Percentiles rank a stretch among this genome's conserved stretches.
phyloP scores from a whole-genome alignment of 1,284 basidiomycete species.

The Puccinia novopanici region DNA sequence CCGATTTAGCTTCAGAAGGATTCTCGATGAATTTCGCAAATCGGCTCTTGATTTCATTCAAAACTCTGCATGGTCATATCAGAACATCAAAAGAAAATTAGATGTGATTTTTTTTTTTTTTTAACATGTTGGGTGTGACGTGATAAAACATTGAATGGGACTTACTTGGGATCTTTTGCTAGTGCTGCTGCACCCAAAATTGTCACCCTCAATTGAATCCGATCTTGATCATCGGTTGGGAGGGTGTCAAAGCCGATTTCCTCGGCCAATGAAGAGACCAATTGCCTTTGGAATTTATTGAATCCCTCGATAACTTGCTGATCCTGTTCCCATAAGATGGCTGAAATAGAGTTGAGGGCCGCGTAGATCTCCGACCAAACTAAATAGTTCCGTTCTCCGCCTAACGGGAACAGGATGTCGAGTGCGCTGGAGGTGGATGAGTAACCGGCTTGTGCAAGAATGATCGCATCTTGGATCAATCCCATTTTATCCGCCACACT shows the following conservation, averaged over 20 bases:
- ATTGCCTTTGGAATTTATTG: conserved; percentile 25
- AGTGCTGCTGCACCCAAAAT: conserved; percentile 47
- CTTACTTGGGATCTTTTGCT: conserved; percentile 66
- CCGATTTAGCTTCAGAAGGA: conserved; percentile 50
- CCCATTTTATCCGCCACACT: conserved; percentile 83
- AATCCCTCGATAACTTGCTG: conserved; percentile 38
- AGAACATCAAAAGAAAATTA: neutral
- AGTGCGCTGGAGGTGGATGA: conserved; percentile 75
- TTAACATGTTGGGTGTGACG: no score
- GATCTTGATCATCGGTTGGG: conserved; percentile 44
- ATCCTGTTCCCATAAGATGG: conserved; percentile 42
- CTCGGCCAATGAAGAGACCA: conserved; percentile 31
- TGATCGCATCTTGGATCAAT: conserved; percentile 76
- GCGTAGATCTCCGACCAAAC: conserved; percentile 47
- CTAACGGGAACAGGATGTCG: conserved; percentile 64
- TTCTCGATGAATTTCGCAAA: conserved; percentile 34
- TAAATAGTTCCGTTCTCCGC: conserved; percentile 54
- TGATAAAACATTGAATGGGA: no score
- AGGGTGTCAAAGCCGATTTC: conserved; percentile 49
- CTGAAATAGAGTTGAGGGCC: conserved; percentile 32
- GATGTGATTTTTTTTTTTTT: no score
- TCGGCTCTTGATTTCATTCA: conserved; percentile 38
- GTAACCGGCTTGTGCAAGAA: conserved; percentile 77
- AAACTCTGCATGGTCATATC: conserved; percentile 30
- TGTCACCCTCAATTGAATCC: conserved; percentile 44